These are phyloP conservation scores for Scedosporium boydii DNA, from an alignment of 2,329 filamentous ascomycete genomes.

Conservation along the genomic window DNA sequence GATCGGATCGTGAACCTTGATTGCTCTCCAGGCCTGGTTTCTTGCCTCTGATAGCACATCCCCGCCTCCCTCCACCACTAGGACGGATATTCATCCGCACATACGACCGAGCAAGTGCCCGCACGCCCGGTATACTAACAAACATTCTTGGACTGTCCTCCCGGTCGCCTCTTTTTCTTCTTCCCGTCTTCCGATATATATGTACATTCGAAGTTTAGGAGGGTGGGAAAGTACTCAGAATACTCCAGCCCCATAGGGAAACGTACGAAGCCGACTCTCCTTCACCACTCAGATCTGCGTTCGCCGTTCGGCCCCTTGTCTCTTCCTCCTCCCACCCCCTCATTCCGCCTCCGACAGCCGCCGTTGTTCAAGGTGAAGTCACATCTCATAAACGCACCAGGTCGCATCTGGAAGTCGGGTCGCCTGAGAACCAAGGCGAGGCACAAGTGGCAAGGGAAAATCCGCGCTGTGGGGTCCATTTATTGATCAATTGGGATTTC, in stretches of 20 bases:
- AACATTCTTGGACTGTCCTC: neutral
- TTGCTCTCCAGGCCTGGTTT: no score
- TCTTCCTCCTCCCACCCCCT: neutral
- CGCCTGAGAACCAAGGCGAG: neutral
- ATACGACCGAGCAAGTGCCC: slow-evolving; percentile 1
- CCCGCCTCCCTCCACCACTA: neutral
- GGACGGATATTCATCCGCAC: neutral
- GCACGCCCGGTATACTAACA: neutral
- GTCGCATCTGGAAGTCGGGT: neutral
- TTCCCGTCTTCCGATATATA: no score
- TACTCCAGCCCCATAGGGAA: no score
- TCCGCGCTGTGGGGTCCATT: neutral
- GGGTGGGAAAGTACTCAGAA: no score
- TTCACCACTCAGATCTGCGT: no score
- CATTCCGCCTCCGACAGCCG: neutral
- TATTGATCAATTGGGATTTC: neutral
- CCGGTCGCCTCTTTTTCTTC: neutral
- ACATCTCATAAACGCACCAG: neutral
- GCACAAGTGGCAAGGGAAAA: neutral
- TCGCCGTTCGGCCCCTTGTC: no score
- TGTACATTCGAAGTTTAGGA: no score
- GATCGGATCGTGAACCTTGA: no score
- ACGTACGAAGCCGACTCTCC: no score
- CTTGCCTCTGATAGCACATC: neutral
- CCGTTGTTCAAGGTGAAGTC: no score